Evolutionary conservation across 306 rosid genomes (phyloP).

Genomic region (Arachis stenosperma): DNA sequence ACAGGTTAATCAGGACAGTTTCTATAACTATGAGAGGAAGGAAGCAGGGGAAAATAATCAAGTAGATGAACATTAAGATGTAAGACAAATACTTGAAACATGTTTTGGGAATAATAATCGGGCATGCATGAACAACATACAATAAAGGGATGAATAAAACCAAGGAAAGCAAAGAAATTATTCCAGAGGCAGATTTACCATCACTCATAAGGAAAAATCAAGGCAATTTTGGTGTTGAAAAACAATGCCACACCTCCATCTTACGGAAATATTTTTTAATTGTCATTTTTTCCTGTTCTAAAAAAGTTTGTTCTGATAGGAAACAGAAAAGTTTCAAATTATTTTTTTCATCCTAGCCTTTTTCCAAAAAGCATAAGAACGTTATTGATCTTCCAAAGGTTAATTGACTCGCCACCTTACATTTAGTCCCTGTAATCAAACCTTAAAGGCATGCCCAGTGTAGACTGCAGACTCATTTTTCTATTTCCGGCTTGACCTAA

Average conservation of each 20-base stretch:
- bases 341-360: slow-evolving; percentile 8
- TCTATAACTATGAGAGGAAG: slow-evolving; percentile 3
- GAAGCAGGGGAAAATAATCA: neutral
- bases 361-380: slow-evolving; percentile 1
- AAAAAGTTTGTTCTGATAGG: neutral
- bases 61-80: slow-evolving; percentile 1
- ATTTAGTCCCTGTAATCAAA: neutral
- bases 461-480: slow-evolving; percentile 14
- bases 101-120: slow-evolving; percentile 7
- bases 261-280: neutral
- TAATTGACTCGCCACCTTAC: neutral
- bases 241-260: slow-evolving; percentile 7
- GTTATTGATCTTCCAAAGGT: slow-evolving; percentile 20
- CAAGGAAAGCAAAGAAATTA: neutral
- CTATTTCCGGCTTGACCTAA: slow-evolving; percentile 4
- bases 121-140: slow-evolving; percentile 7
- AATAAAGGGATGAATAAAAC: neutral
- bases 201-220: neutral
- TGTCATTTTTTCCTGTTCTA: neutral
- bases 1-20: slow-evolving; percentile 28
- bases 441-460: neutral
- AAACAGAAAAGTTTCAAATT: slow-evolving; percentile 18
- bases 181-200: slow-evolving; percentile 2
- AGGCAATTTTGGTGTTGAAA: neutral
- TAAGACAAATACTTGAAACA: neutral